Evolutionary conservation across 2,329 filamentous ascomycete species (phyloP).

Genomic region (Venturia pyrina): DNA sequence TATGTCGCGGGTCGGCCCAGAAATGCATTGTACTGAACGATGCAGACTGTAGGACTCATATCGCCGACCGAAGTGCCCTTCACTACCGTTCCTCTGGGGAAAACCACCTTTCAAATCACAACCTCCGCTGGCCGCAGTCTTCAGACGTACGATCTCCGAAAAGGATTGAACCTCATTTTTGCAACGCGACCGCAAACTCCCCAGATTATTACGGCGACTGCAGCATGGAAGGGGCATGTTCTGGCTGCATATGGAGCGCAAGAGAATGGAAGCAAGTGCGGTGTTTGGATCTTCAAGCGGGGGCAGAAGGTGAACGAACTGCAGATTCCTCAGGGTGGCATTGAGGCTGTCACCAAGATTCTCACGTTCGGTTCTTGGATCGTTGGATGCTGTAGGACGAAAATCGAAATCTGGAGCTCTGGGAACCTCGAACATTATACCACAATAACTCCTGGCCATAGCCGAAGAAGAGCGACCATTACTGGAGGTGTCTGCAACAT

Average conservation of each 20-base stretch:
- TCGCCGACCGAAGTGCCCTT: constrained; percentile 88
- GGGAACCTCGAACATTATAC: constrained; percentile 81
- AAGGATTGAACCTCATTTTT: constrained; percentile 85
- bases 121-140: constrained; percentile 84
- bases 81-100: constrained; percentile 77
- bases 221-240: constrained; percentile 76
- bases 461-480: constrained; percentile 47
- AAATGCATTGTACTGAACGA: background rate
- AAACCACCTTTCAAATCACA: constrained; percentile 94
- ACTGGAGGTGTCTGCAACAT: constrained; percentile 62
- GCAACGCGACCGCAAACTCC: constrained; percentile 86
- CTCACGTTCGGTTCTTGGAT: constrained; percentile 87
- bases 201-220: constrained; percentile 72
- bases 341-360: constrained; percentile 66
- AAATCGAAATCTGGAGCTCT: constrained; percentile 84
- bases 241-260: constrained; percentile 80
- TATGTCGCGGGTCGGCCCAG: constrained; percentile 36
- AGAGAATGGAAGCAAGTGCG: constrained; percentile 44
- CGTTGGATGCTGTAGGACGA: constrained; percentile 63
- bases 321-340: constrained; percentile 52
- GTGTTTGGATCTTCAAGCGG: constrained; percentile 85
- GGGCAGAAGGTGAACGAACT: constrained; percentile 76
- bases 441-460: constrained; percentile 53
- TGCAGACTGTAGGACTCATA: constrained; percentile 80
- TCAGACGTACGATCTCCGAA: constrained; percentile 90